These are phyloP conservation scores for Arctostaphylos glauca DNA, from an alignment of 148 eudicot genomes.

Conservation along the genomic window DNA sequence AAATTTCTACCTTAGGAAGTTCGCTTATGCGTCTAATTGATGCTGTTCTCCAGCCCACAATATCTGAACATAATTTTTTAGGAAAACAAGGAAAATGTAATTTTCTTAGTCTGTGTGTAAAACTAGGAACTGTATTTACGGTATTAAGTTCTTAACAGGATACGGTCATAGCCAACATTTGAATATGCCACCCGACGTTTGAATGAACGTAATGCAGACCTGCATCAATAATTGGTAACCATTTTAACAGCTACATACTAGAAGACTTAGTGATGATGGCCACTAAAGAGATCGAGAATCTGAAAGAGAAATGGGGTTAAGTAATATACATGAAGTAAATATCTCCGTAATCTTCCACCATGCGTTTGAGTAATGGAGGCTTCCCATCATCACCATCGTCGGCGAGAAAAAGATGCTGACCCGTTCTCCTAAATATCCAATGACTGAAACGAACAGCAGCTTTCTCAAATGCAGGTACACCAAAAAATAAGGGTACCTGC, in stretches of 20 bases:
- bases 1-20: constrained; percentile 72
- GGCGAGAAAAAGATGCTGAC: constrained; percentile 83
- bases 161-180: constrained; percentile 97
- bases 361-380: constrained; percentile 87
- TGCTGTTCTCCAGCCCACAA: constrained; percentile 99
- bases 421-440: constrained; percentile 89
- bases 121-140: constrained; percentile 4
- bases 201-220: constrained; percentile 81
- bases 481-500: constrained; percentile 87
- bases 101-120: neutral
- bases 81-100: constrained; percentile 32
- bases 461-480: constrained; percentile 75
- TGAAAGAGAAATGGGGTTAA: constrained; percentile 3
- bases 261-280: neutral
- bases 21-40: constrained; percentile 75
- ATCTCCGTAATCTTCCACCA: constrained; percentile 75
- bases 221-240: constrained; percentile 32
- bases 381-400: constrained; percentile 74
- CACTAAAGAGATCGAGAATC: neutral
- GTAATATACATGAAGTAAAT: constrained; percentile 63
- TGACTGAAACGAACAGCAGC: constrained; percentile 66
- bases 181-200: constrained; percentile 87
- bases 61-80: constrained; percentile 51
- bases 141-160: constrained; percentile 38
- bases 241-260: neutral